These are phyloP conservation scores for Ophiobolus disseminans DNA, from an alignment of 2,329 filamentous ascomycete species.

Conservation along the genomic window DNA sequence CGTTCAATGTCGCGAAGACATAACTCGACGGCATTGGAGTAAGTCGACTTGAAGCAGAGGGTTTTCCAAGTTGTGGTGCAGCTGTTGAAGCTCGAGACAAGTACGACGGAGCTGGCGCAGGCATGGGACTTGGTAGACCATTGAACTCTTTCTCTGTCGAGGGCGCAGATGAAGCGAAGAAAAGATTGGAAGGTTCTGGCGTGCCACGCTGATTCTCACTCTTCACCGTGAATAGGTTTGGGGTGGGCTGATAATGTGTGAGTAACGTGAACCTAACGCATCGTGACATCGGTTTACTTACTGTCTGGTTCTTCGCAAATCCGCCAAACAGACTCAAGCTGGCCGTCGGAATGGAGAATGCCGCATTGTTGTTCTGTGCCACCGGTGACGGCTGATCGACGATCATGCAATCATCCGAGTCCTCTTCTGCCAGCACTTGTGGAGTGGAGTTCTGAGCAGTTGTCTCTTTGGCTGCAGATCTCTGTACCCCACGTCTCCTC, in stretches of 20 bases:
- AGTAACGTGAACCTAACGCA: too few species aligned
- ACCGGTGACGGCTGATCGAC: too few species aligned
- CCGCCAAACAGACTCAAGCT: background rate
- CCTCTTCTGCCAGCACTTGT: background rate
- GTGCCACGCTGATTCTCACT: too few species aligned
- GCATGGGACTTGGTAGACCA: background rate
- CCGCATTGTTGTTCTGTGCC: background rate
- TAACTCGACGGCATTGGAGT: too few species aligned
- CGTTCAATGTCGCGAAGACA: too few species aligned
- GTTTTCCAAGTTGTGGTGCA: background rate
- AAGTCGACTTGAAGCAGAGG: too few species aligned
- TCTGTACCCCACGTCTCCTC: background rate
- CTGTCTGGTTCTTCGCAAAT: background rate
- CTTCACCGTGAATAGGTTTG: too few species aligned
- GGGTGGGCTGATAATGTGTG: too few species aligned
- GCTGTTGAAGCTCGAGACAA: background rate
- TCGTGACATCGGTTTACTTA: too few species aligned
- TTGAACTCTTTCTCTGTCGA: background rate
- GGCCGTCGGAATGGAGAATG: conserved; percentile 1
- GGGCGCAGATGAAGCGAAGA: too few species aligned
- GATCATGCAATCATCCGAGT: background rate
- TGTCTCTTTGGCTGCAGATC: background rate
- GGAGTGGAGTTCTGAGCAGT: background rate
- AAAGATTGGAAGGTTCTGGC: too few species aligned
- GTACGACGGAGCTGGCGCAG: background rate